Base-by-base conservation (phyloP, 805 yeast genomes). In the Suhomyces xylopsoci region DNA sequence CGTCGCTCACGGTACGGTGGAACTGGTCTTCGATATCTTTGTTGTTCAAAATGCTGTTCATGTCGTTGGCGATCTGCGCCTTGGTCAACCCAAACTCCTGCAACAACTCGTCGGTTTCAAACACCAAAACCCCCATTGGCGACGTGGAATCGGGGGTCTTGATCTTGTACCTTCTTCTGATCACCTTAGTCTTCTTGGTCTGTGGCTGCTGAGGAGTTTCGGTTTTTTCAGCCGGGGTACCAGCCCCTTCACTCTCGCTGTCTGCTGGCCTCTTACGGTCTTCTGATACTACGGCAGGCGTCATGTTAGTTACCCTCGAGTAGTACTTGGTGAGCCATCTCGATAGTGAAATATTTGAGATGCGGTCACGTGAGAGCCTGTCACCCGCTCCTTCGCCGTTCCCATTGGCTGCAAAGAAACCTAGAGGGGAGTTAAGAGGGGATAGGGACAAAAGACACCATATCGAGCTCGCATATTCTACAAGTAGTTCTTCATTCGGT, bases 61-160 rank as follows among this genome's bases (percentile, higher is more conserved):
- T 81, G 61, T 90, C 91, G 62, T 90, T 90, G 8, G 66, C 53
- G n/a, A 85, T 77, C 28, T 80, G 77, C 1, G 75, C 80, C 41
- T 68, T 67, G 0, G 73, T 66, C 38, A 87, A 66, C 6, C 67
- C 64, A 48, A 78, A 62, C 26, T 74, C 71, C 38, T 64, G 56
- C 24, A 86, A 64, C 9, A 91, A 61, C 47, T 81, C 84, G 32
- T 81, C 77, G 53, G 92, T 88, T 66, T 92, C 97, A 55, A 75
- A 75, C 56, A 84, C 81, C 43, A 93, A 76, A 6, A 90, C 88
- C 7, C 97, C 97, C 38, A 84, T 70, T 7, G 96, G 90, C 1
- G 94, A 81, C 0, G 96, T 88, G 30, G 87, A 80, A 55, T 91
- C 97, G 10, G 80, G 78, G 7, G 78, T 80, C 59, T 85, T 85